phyloP scores from a whole-genome alignment of 345 rosid genomes.

The Nasturtium officinale region DNA sequence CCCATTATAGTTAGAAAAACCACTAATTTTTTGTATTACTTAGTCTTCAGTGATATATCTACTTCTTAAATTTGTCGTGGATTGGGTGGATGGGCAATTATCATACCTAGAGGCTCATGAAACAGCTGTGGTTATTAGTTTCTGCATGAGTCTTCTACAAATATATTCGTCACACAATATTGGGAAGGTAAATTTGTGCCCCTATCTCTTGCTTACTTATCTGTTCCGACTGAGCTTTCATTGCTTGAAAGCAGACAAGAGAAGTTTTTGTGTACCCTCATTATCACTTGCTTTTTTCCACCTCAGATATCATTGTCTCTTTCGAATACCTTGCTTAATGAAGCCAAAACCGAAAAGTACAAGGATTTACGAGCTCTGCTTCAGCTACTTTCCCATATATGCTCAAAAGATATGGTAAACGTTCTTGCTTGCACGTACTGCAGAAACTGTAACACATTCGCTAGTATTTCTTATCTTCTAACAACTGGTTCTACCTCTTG shows the following conservation, averaged over 20 bases:
- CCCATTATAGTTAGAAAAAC: constrained; percentile 11
- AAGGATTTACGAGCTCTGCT: constrained; percentile 95
- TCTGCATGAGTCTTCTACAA: constrained; percentile 92
- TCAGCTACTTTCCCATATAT: constrained; percentile 89
- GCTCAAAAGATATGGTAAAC: constrained; percentile 93
- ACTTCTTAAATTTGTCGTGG: constrained; percentile 88
- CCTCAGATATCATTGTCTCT: constrained; percentile 71
- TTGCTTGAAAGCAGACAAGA: constrained; percentile 13
- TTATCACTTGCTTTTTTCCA: constrained; percentile 2
- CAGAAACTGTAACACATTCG: background rate
- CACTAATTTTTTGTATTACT: constrained; percentile 43
- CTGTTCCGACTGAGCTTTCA: constrained; percentile 11
- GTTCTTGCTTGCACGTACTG: constrained; percentile 11
- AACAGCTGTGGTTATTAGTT: constrained; percentile 71
- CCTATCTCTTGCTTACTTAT: constrained; percentile 6
- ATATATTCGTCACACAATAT: constrained; percentile 93
- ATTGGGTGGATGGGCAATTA: constrained; percentile 98
- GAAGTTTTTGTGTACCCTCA: constrained; percentile 18
- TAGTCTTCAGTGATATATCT: constrained; percentile 93
- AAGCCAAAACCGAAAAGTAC: constrained; percentile 81
- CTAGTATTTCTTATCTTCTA: constrained; percentile 17
- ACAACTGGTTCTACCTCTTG: constrained; percentile 19
- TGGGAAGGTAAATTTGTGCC: constrained; percentile 71
- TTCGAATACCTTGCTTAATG: constrained; percentile 80
- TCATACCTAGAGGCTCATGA: constrained; percentile 87